Evolutionary conservation across 2,329 filamentous ascomycete genomes (phyloP).

Genomic region (Magnaporthiopsis poae): DNA sequence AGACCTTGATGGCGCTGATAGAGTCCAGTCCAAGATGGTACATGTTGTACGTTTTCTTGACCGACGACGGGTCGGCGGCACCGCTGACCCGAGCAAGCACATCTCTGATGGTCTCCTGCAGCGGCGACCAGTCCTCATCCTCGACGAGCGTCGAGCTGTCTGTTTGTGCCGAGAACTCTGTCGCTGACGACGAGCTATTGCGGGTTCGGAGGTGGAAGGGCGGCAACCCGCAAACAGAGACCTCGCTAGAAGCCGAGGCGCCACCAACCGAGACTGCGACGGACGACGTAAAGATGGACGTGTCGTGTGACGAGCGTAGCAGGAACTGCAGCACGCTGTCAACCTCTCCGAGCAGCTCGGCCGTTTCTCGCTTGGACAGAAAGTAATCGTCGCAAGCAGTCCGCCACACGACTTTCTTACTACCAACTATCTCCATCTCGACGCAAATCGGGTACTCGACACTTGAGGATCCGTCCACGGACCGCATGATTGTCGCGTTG

Average conservation of each 20-base stretch:
- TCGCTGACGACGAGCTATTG: not conserved
- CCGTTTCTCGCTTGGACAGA: constrained; percentile 34
- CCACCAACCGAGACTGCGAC: not conserved
- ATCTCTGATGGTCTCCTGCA: constrained; percentile 31
- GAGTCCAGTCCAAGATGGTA: constrained; percentile 86
- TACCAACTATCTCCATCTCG: constrained; percentile 55
- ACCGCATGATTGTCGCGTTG: constrained; percentile 42
- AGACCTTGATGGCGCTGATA: constrained; percentile 80
- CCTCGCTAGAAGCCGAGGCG: constrained; percentile 14
- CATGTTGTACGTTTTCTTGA: constrained; percentile 54
- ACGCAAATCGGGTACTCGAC: constrained; percentile 76
- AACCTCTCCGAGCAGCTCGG: constrained; percentile 46
- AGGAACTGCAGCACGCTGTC: constrained; percentile 51
- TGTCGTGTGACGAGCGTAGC: constrained; percentile 31
- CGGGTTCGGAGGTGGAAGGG: constrained; percentile 23
- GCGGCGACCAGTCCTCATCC: constrained; percentile 23
- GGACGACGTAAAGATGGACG: constrained; percentile 43
- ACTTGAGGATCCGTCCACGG: constrained; percentile 52
- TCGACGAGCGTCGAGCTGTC: constrained; percentile 9
- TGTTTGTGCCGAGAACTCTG: not conserved
- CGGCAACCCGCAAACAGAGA: constrained; percentile 58
- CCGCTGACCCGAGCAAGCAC: constrained; percentile 51
- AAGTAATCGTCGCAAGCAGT: constrained; percentile 56
- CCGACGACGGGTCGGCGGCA: constrained; percentile 40
- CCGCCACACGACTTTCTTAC: constrained; percentile 43